Base-by-base conservation (phyloP, 768 basidiomycete species). In the Stropharia rugosoannulata region DNA sequence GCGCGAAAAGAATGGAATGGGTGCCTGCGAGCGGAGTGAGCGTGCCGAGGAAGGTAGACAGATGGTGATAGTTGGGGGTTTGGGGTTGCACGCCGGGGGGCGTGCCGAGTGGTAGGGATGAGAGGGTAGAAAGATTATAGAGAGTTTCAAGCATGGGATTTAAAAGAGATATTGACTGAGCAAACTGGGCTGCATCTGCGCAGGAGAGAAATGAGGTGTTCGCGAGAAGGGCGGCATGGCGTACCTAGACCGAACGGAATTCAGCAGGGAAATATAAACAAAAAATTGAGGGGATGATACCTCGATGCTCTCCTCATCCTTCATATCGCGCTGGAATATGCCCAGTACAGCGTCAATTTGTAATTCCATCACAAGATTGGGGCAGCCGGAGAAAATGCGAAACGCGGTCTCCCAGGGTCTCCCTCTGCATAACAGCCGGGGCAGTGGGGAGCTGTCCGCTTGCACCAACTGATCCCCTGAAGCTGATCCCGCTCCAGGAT, bases 101-200 rank as follows among this genome's bases (percentile, higher is more conserved):
- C 45, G 60, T 63, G 55, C 54, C 59, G 47, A 67, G 62, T 16
- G 70, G 66, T 1, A 68, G 67, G 22, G 66, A 66, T 19, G 67
- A 64, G 35, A 75, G 70, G 37, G 73, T 70, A 1, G 77, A 68
- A 44, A 90, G 80, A 0, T 76, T 65, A 2, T 87, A 85, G 25
- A 93, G 80, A 3, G 87, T 89, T 54, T 87, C 86, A 49, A 90
- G 85, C 81, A 90, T 88, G 6, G 86, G 84, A 51, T 80, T 81
- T 63, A 91, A 75, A 39, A 92, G 73, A 0, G 81, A 71, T 1
- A 83, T 68, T 0, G 83, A 82, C 36, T 85, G 86, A 1, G 83
- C 73, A 29, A 86, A 80, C 65, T 90, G 86, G 9, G 72, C 70
- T 0, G 78, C 51, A 56, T 90, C 89, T 16, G 80, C 83, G 9